Evolutionary conservation across 1,139 yeast species (phyloP), one percentile per base, ranked within the genome.

Genomic region (Pichia sp.): DNA sequence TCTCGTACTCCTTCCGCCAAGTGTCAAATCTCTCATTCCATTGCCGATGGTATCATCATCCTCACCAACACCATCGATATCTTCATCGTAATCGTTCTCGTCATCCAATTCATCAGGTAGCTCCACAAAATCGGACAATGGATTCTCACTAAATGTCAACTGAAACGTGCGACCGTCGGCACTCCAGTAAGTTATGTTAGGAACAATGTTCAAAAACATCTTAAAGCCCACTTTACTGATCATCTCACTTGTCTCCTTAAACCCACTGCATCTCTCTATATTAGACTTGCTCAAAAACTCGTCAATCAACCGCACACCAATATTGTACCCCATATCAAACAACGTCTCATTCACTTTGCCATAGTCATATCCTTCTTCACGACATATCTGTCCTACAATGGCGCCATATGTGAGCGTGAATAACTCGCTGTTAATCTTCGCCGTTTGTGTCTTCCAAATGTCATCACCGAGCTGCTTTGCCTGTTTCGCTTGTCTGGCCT

Each of bases 381-480:
- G 75, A 55, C 96, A 87, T 37, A 91, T 64, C 55, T 91, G 97
- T n/a, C 94, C 76, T 34, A 91, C 98, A 30, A 93, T 74, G 3
- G 96, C 80, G 11, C 99, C 99, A 54, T 91, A 91, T 1, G 96
- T 88, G 40, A 91, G 64, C 15, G 95, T 86, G 61, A 91, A 84
- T 35, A 91, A 69, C 60, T 93, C 99, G 4, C 95, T 82, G 56
- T 88, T 88, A 41, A 91, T 81, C 60, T 91, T 91, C 50, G 86
- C 96, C 30, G 83, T 84, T 47, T 74, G 75, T 52, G 77, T 82
- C 60, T 85, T 86, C 96, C 97, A 91, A 39, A 87, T 76, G 40
- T 88, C 97, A 42, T 91, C 98, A 22, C 94, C 93, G 14, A 77
- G 20, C 23, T 35, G 38, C 18, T 25, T n/a, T n/a, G n/a, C n/a